Evolutionary conservation across 768 basidiomycete genomes (phyloP), one percentile per base, ranked within the genome.

Genomic region (Kwoniella pini): DNA sequence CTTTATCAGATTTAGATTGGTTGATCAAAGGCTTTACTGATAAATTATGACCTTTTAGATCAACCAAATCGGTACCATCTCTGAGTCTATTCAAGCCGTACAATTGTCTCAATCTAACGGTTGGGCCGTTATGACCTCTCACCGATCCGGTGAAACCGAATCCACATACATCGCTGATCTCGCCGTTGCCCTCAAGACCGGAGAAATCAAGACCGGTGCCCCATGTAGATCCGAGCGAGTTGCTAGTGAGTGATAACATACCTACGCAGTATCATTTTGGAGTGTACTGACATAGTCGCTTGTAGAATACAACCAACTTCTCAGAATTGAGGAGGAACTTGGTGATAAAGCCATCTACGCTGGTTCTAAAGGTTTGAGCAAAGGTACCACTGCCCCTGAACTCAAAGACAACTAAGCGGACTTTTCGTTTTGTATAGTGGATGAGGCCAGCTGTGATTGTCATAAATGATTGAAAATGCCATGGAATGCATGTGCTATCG

Each of bases 81-180:
- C 91, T 45, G 95, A 99, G 82, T 95, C 95, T 24, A 96, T 42
- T 17, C 40, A 42, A 42, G 40, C 40, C 77, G 91, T 94, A 62
- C 93, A 97, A 80, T 90, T 99, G 72, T 80, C 94, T 49, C 92
- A 96, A 80, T 91, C 90, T 38, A 91, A 91, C 75, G 89, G 89
- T 55, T 99, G 96, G 96, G 94, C 93, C 79, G 90, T 97, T 81
- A 99, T 99, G 96, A 88, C 95, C 80, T 97, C 94, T 54, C 96
- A 98, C 85, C 93, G 96, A 69, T 91, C 89, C 69, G 95, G 95
- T 75, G 95, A 97, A 85, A 98, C 95, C 33, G 94, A 96, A 82
- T 93, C 91, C 82, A 94, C 91, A 55, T 83, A 92, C 80, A 97
- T 98, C 74, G 91, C 94, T 64, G 93, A 97, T 80, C 87, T 97